phyloP scores from a whole-genome alignment of 805 yeast species.

The Ogataea salicorniae region DNA sequence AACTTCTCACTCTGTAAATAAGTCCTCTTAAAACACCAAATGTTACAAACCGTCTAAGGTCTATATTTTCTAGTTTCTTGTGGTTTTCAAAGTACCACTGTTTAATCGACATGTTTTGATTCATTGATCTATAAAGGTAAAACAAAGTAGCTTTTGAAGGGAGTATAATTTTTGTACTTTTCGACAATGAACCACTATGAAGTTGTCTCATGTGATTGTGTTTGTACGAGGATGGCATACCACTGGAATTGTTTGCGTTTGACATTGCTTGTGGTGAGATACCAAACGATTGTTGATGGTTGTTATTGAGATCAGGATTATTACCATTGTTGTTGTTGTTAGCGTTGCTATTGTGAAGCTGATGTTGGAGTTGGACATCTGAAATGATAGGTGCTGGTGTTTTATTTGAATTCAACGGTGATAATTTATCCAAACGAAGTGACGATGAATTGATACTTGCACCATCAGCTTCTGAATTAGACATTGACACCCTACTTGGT shows the following conservation, averaged over 20 bases:
- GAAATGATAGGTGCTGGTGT: too few relatives aligned
- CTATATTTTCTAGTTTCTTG: conserved; percentile 57
- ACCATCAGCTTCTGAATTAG: conserved; percentile 20
- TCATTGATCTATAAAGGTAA: conserved; percentile 68
- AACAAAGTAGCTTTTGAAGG: conserved; percentile 68
- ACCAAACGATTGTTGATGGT: conserved; percentile 1
- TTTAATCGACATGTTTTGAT: conserved; percentile 69
- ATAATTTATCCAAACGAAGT: conserved; percentile 8
- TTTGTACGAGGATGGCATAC: too few relatives aligned
- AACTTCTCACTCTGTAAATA: conserved; percentile 74
- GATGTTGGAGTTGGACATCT: too few relatives aligned
- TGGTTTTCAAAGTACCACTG: conserved; percentile 78
- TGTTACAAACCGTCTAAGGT: conserved; percentile 75
- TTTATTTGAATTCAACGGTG: conserved; percentile 1
- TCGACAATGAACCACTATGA: not conserved
- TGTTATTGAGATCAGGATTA: not conserved
- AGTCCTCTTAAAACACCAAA: conserved; percentile 83
- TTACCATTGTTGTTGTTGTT: not conserved
- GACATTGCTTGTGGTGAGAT: not conserved
- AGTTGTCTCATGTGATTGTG: not conserved
- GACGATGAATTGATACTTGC: conserved; percentile 15
- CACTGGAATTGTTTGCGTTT: not conserved
- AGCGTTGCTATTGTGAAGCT: too few relatives aligned
- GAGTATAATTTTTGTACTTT: conserved; percentile 24
- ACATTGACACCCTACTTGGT: conserved; percentile 21